Conservation (phyloP, 805 yeast species). For the Metschnikowia reukaufii region DNA sequence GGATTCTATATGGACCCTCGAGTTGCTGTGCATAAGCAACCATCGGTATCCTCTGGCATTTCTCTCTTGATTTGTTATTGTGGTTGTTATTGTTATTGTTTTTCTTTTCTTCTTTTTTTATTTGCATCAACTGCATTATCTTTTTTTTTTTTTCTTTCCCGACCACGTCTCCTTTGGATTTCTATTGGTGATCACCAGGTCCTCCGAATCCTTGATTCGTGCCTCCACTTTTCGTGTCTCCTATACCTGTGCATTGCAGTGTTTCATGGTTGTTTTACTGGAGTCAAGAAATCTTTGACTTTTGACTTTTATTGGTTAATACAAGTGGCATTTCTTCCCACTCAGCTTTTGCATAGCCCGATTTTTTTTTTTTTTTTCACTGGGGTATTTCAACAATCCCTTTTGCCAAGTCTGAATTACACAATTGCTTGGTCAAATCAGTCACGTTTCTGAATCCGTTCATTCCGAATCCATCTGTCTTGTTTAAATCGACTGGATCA, state of each 20-base stretch:
- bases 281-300: background rate
- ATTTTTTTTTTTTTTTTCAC: too few relatives aligned
- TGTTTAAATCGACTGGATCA: too few relatives aligned
- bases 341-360: too few relatives aligned
- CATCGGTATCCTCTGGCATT: background rate
- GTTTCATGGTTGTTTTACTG: background rate
- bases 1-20: background rate
- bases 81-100: background rate
- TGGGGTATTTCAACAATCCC: too few relatives aligned
- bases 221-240: too few relatives aligned
- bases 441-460: too few relatives aligned
- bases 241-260: background rate
- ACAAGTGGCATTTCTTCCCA: too few relatives aligned
- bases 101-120: background rate
- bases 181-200: background rate
- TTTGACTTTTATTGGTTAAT: too few relatives aligned
- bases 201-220: background rate
- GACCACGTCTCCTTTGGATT: slow-evolving; percentile 2
- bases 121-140: background rate
- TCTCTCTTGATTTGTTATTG: background rate
- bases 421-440: too few relatives aligned
- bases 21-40: background rate
- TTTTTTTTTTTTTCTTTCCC: background rate
- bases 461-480: too few relatives aligned
- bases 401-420: too few relatives aligned